A percentile compares a stretch with the other conserved stretches of the same genome.
Evolutionary conservation across 192 early-diverging fungal genomes (phyloP).

Genomic region (Pilaira anomala): DNA sequence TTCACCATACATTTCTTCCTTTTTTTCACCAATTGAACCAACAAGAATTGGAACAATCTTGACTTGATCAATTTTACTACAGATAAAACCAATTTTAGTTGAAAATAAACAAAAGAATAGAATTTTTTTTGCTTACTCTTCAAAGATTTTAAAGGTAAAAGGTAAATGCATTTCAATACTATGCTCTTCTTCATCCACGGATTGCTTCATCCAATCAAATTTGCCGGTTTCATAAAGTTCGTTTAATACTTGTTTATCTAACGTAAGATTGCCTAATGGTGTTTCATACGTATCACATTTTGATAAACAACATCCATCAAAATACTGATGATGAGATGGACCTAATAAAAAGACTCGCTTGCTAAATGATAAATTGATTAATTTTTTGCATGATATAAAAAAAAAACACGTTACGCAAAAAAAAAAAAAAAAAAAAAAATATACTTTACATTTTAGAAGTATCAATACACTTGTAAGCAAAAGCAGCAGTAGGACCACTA

Average conservation of each 20-base stretch:
- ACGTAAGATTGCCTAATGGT: constrained; percentile 77
- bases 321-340: constrained; percentile 87
- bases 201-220: constrained; percentile 64
- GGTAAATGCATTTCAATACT: constrained; percentile 98
- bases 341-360: constrained; percentile 89
- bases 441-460: constrained; percentile 45
- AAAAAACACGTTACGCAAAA: too few relatives aligned
- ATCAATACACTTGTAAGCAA: constrained; percentile 78
- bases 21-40: constrained; percentile 59
- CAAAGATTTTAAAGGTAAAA: constrained; percentile 81
- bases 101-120: constrained; percentile 7
- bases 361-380: constrained; percentile 29
- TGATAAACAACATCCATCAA: constrained; percentile 79
- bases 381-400: too few relatives aligned
- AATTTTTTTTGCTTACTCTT: constrained; percentile 41
- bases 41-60: constrained; percentile 90
- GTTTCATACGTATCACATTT: constrained; percentile 73
- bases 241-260: constrained; percentile 67
- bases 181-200: constrained; percentile 90
- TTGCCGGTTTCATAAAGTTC: constrained; percentile 61
- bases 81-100: neutral
- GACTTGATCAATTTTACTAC: constrained; percentile 51
- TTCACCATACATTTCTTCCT: constrained; percentile 66
- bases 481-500: constrained; percentile 87
- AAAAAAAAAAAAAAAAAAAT: too few relatives aligned